Evolutionary conservation across 257 asterid species (phyloP).

Genomic region (Nicotiana obtusifolia): DNA sequence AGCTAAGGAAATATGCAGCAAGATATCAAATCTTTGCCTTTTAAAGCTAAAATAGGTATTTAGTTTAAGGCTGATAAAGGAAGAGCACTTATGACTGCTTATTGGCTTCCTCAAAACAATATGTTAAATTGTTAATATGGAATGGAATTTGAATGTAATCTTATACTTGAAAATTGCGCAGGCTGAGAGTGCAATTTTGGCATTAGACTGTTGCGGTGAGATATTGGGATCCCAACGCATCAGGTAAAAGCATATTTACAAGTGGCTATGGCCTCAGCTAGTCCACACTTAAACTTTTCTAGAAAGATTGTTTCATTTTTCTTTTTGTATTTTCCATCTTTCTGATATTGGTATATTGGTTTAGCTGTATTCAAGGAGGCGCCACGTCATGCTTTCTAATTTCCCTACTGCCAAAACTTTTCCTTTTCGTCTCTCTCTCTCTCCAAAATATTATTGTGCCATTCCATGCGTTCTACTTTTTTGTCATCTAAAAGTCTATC

Average conservation of each 20-base stretch:
- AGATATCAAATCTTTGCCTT: neutral
- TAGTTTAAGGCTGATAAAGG: neutral
- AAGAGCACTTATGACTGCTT: neutral
- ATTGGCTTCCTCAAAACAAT: neutral
- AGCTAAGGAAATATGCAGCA: neutral
- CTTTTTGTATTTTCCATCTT: neutral
- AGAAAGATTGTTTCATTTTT: neutral
- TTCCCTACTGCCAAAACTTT: neutral
- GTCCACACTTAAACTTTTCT: neutral
- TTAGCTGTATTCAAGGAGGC: neutral
- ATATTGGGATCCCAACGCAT: constrained; percentile 75
- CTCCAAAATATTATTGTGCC: neutral
- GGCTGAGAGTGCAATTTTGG: constrained; percentile 92
- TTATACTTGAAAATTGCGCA: constrained; percentile 23
- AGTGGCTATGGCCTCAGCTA: neutral
- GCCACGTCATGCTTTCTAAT: neutral
- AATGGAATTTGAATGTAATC: neutral
- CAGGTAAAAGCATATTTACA: constrained; percentile 38
- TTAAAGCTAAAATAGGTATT: neutral
- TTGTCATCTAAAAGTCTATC: neutral
- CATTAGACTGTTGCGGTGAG: constrained; percentile 86
- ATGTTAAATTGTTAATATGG: neutral
- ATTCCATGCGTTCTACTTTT: neutral
- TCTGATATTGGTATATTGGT: neutral
- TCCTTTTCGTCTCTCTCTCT: neutral